Evolutionary conservation across 2,329 filamentous ascomycete genomes (phyloP), one percentile per base, ranked within the genome.

Genomic region (Clarireedia paspali): DNA sequence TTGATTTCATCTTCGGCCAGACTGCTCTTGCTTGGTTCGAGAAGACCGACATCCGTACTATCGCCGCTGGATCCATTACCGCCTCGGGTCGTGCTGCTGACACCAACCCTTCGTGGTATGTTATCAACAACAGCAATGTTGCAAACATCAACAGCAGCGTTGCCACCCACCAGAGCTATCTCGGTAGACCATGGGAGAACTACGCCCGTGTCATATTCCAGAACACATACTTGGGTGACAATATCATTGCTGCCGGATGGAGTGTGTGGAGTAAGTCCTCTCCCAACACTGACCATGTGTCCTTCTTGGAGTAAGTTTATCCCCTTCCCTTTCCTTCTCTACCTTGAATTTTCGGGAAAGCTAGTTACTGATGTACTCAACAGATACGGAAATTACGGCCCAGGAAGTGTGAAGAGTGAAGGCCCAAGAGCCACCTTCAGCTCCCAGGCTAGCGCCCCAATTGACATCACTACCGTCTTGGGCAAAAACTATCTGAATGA

Each of bases 1-100:
- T 79, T 44, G 81, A 84, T 63, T 82, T 83, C 64, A 78, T 82
- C 60, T 84, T 83, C 64, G 76, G 82, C 55, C 72, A 79, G 66
- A 61, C 71, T 39, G 73, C 76, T 20, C 68, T 70, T 42, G 73
- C 76, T 39, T 85, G 77, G 80, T 78, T 77, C 64, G 75, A 81
- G 46, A 59, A 56, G 14, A 57, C 61, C 10, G 63, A 66, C 20
- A 63, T 70, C 34, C 72, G 73, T 56, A 74, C 76, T 45, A 76
- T 82, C 57, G 70, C 73, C 44, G 53, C 55, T 2, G 77, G 78
- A 9, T 78, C 70, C 64, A 71, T 79, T 57, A 77, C 74, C 2
- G 74, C 74, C 45, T 71, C 70, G 36, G 77, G 77, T 5, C 70
- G 76, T 34, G 59, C 67, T 20, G 64, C 64, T 12, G 60, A 64